phyloP scores from a whole-genome alignment of 1,284 basidiomycete genomes.

The Cutaneotrichosporon mucoides region DNA sequence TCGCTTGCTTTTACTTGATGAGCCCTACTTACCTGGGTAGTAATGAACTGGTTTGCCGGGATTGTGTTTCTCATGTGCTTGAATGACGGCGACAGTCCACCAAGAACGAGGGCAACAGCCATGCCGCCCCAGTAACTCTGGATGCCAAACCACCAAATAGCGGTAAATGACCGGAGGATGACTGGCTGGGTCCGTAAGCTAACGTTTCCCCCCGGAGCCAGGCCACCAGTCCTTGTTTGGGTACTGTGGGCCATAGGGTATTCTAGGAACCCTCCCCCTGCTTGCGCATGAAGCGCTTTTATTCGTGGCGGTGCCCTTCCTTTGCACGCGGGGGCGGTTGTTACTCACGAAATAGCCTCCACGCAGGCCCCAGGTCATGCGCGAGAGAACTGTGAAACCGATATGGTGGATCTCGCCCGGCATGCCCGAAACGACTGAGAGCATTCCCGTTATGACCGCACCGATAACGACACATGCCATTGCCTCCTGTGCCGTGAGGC shows the following conservation, averaged over 20 bases:
- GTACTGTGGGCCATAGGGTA: no score
- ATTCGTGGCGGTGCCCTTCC: no score
- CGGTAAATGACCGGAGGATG: slow-evolving; percentile 25
- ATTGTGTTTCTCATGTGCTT: slow-evolving; percentile 20
- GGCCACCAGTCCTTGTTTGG: no score
- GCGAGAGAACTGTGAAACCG: slow-evolving; percentile 30
- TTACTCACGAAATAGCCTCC: slow-evolving; percentile 26
- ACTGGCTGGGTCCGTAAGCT: slow-evolving; percentile 15
- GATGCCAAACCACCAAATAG: slow-evolving; percentile 30
- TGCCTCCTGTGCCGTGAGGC: slow-evolving; percentile 28
- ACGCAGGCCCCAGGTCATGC: slow-evolving; percentile 31
- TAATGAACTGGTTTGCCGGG: slow-evolving; percentile 21
- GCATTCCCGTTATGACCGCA: slow-evolving; percentile 26
- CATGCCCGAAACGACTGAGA: slow-evolving; percentile 21
- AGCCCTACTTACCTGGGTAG: slow-evolving; percentile 14
- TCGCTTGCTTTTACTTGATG: no score
- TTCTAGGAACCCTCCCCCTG: no score
- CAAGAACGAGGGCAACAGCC: slow-evolving; percentile 27
- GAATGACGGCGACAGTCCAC: slow-evolving; percentile 27
- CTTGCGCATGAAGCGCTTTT: no score
- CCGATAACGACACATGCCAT: slow-evolving; percentile 31
- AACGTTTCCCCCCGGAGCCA: background rate
- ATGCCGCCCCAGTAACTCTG: slow-evolving; percentile 36
- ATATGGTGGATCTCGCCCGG: slow-evolving; percentile 31
- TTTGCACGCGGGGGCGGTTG: background rate